Evolutionary conservation across 2,329 filamentous ascomycete species (phyloP).

Genomic region (Aureobasidium sp.): DNA sequence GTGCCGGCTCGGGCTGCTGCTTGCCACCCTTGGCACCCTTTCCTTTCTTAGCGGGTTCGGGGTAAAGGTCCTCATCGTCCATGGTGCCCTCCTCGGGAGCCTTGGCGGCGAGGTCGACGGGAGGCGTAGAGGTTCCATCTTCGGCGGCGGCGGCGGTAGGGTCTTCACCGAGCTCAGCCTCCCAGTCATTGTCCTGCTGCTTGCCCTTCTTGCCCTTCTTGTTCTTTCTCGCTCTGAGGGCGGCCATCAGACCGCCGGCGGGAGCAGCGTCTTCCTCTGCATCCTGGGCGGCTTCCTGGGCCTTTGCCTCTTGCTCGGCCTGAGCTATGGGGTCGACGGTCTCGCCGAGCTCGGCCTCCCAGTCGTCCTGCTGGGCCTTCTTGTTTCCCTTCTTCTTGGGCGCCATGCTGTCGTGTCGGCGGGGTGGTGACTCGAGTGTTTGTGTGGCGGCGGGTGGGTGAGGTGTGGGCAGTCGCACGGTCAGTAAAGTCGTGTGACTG

Average conservation of each 20-base stretch:
- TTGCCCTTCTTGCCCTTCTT: constrained; percentile 90
- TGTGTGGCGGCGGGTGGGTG: background rate
- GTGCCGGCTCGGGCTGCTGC: constrained; percentile 36
- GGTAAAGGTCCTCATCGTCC: constrained; percentile 68
- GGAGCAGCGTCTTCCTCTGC: constrained; percentile 44
- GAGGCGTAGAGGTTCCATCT: constrained; percentile 30
- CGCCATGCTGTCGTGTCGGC: constrained; percentile 52
- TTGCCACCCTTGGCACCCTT: constrained; percentile 41
- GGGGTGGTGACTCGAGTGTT: background rate
- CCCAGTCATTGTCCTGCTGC: constrained; percentile 60
- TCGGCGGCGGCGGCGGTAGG: constrained; percentile 26
- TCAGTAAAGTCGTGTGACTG: constrained; percentile 10
- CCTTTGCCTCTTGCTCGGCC: constrained; percentile 35
- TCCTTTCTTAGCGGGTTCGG: constrained; percentile 63
- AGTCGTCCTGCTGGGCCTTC: constrained; percentile 75
- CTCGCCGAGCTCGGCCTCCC: constrained; percentile 90
- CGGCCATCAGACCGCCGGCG: constrained; percentile 41
- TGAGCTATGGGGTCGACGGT: constrained; percentile 53
- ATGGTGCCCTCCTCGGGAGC: constrained; percentile 67
- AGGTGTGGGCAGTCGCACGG: background rate
- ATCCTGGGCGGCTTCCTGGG: constrained; percentile 36
- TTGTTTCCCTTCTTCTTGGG: constrained; percentile 95
- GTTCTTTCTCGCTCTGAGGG: constrained; percentile 46
- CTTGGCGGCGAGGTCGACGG: constrained; percentile 49
- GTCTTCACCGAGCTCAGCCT: constrained; percentile 60